Percentiles rank a stretch among this genome's conserved stretches.
Conservation (phyloP, 345 rosid species). For the Isatis tinctoria region DNA sequence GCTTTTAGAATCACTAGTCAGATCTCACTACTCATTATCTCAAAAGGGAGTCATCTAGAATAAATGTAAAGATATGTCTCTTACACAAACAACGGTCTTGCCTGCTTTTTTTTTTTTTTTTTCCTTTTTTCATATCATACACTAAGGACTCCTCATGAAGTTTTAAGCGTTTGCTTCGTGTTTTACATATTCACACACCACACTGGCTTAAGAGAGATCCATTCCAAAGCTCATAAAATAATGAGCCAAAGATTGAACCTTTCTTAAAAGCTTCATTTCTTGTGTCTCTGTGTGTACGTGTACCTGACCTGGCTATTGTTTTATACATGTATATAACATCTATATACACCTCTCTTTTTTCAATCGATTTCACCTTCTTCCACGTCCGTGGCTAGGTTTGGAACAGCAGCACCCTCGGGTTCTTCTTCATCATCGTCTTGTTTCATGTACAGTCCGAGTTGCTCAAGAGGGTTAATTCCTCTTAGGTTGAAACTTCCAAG, state of each 20-base stretch:
- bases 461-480: slow-evolving; percentile 83
- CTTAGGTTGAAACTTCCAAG: slow-evolving; percentile 75
- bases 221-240: slow-evolving; percentile 15
- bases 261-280: background rate
- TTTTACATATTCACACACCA: slow-evolving; percentile 19
- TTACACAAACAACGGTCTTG: slow-evolving; percentile 9
- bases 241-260: slow-evolving; percentile 2
- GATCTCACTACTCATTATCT: background rate
- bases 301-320: slow-evolving; percentile 13
- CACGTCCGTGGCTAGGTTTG: slow-evolving; percentile 30
- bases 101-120: background rate
- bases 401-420: slow-evolving; percentile 35
- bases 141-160: slow-evolving; percentile 9
- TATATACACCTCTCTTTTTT: slow-evolving; percentile 9
- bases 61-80: slow-evolving; percentile 12
- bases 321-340: slow-evolving; percentile 12
- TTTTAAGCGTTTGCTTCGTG: slow-evolving; percentile 6
- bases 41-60: background rate
- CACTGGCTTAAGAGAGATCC: slow-evolving; percentile 1
- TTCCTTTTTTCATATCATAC: background rate
- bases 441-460: slow-evolving; percentile 87
- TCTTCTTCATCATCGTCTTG: slow-evolving; percentile 75
- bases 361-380: slow-evolving; percentile 92
- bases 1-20: background rate
- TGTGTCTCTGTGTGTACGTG: background rate